Conservation (phyloP, 441 rosid genomes). For the Populus hybrid region DNA sequence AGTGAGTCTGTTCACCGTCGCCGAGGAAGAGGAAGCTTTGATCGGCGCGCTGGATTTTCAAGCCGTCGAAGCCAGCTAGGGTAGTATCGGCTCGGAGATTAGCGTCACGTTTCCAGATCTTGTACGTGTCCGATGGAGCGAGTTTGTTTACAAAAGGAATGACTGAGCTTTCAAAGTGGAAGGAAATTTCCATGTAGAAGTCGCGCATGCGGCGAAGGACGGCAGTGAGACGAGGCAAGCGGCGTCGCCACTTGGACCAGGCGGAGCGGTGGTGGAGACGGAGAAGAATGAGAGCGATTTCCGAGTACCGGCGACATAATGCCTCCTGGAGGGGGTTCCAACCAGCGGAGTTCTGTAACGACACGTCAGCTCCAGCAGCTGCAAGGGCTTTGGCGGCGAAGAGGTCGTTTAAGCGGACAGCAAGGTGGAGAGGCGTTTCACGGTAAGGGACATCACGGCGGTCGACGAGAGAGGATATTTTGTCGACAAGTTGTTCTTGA, state of each 20-base stretch:
- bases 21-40: constrained; percentile 18
- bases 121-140: constrained; percentile 18
- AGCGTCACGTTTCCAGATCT: constrained; percentile 18
- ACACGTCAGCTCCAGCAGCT: constrained; percentile 71
- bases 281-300: constrained; percentile 13
- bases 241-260: constrained; percentile 17
- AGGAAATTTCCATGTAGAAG: constrained; percentile 18
- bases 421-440: constrained; percentile 86
- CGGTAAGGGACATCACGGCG: constrained; percentile 79
- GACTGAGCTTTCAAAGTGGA: constrained; percentile 22
- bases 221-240: constrained; percentile 13
- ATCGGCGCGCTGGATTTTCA: constrained; percentile 11
- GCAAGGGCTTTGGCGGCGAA: constrained; percentile 49
- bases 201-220: constrained; percentile 7
- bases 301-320: constrained; percentile 7
- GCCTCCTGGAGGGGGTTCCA: constrained; percentile 21
- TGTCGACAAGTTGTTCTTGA: constrained; percentile 56
- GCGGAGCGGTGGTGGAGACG: constrained; percentile 11
- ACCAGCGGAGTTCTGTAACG: constrained; percentile 15
- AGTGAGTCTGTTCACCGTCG: constrained; percentile 34
- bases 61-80: constrained; percentile 19
- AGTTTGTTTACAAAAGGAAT: constrained; percentile 14
- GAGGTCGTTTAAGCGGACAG: constrained; percentile 64
- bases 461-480: constrained; percentile 64
- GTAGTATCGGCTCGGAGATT: constrained; percentile 20